These are phyloP conservation scores for Hydnomerulius pinastri DNA, from an alignment of 768 basidiomycete genomes.

Conservation along the genomic window DNA sequence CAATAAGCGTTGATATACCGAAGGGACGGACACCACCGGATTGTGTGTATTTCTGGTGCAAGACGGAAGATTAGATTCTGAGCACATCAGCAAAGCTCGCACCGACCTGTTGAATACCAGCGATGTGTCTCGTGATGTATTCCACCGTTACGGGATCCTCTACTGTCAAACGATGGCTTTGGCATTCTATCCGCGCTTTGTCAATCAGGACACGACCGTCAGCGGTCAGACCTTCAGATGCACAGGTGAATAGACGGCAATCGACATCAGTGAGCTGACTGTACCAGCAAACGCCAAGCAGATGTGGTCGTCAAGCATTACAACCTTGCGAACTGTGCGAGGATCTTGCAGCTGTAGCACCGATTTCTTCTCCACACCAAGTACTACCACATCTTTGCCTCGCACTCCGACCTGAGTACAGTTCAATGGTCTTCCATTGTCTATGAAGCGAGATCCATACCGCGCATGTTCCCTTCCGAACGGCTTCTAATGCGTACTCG, in stretches of 20 bases:
- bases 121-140: conserved; percentile 97
- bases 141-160: conserved; percentile 98
- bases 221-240: conserved; percentile 80
- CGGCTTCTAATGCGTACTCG: conserved; percentile 98
- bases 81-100: background rate
- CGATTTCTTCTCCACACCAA: conserved; percentile 99
- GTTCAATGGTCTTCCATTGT: conserved; percentile 3
- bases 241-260: conserved; percentile 11
- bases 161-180: conserved; percentile 94
- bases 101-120: conserved; percentile 95
- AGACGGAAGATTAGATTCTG: background rate
- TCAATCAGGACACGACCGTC: conserved; percentile 98
- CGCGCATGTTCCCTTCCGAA: conserved; percentile 95
- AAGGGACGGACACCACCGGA: conserved; percentile 98
- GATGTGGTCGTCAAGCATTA: conserved; percentile 97
- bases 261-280: conserved; percentile 21
- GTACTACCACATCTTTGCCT: conserved; percentile 91
- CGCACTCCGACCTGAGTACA: conserved; percentile 83
- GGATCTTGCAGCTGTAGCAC: conserved; percentile 97
- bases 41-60: conserved; percentile 86
- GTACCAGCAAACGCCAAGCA: conserved; percentile 96
- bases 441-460: conserved; percentile 45
- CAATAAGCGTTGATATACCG: conserved; percentile 94
- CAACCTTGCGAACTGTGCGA: conserved; percentile 95
- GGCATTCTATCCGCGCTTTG: conserved; percentile 97